Evolutionary conservation across 305 asterid species (phyloP).

Genomic region (Ilex paraguariensis): DNA sequence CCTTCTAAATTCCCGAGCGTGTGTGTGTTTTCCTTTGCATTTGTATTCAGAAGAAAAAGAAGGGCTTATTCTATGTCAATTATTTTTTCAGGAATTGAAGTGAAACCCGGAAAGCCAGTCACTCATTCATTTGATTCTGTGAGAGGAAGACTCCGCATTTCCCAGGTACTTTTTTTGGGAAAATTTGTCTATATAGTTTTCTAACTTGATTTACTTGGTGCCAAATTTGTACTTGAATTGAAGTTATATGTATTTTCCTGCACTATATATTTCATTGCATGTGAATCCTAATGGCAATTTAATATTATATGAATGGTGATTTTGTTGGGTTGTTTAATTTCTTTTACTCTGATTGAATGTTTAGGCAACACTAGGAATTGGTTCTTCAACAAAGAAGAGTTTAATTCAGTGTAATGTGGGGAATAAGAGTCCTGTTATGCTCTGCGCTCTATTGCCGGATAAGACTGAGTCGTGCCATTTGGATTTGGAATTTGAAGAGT

Average conservation of each 20-base stretch:
- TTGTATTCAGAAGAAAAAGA: too few species aligned
- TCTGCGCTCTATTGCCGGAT: slow-evolving; percentile 60
- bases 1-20: too few species aligned
- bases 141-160: slow-evolving; percentile 66
- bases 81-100: slow-evolving; percentile 51
- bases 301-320: not conserved
- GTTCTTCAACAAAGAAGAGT: slow-evolving; percentile 40
- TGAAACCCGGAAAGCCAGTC: slow-evolving; percentile 62
- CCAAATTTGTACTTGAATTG: not conserved
- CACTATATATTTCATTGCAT: too few species aligned
- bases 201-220: too few species aligned
- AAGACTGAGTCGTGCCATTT: slow-evolving; percentile 57
- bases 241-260: not conserved
- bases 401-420: slow-evolving; percentile 83
- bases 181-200: not conserved
- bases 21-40: not conserved
- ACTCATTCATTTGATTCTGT: slow-evolving; percentile 51
- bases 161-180: slow-evolving; percentile 41
- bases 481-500: slow-evolving; percentile 88
- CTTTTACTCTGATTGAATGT: slow-evolving; percentile 11
- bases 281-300: too few species aligned
- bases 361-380: slow-evolving; percentile 77
- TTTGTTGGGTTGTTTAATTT: not conserved
- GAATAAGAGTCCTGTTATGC: slow-evolving; percentile 49
- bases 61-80: too few species aligned